These are phyloP conservation scores for Diplocarpon mali DNA, from an alignment of 2,329 filamentous ascomycete species.

Conservation along the genomic window DNA sequence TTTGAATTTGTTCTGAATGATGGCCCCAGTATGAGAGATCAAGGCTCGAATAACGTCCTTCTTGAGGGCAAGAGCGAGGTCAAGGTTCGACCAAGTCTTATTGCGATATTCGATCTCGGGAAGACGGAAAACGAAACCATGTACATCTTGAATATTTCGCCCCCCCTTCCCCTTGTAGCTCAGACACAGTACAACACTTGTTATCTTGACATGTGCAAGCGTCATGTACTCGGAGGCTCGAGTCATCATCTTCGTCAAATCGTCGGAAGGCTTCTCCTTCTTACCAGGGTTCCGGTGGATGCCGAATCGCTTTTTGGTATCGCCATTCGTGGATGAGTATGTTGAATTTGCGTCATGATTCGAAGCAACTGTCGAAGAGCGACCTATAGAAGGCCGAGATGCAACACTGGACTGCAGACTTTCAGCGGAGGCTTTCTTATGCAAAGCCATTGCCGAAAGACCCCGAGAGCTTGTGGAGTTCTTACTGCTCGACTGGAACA, in stretches of 20 bases:
- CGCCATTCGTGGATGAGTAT: slow-evolving; percentile 19
- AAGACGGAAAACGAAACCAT: slow-evolving; percentile 94
- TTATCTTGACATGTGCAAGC: slow-evolving; percentile 87
- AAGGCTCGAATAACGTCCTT: slow-evolving; percentile 89
- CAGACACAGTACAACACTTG: slow-evolving; percentile 87
- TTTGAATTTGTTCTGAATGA: slow-evolving; percentile 94
- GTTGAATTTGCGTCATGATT: slow-evolving; percentile 10
- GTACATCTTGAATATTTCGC: slow-evolving; percentile 91
- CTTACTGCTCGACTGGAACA: slow-evolving; percentile 32
- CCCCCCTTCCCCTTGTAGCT: slow-evolving; percentile 95
- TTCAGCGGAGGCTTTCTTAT: slow-evolving; percentile 25
- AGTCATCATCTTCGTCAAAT: slow-evolving; percentile 91
- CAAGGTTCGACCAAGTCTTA: slow-evolving; percentile 98
- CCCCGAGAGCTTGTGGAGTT: slow-evolving; percentile 14
- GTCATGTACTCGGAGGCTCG: slow-evolving; percentile 97
- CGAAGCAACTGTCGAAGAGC: slow-evolving; percentile 19
- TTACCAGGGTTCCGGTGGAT: slow-evolving; percentile 32
- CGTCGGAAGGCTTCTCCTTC: slow-evolving; percentile 59
- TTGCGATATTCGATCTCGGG: slow-evolving; percentile 93
- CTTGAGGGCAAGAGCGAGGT: slow-evolving; percentile 84
- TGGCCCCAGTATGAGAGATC: slow-evolving; percentile 89
- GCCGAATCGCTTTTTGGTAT: slow-evolving; percentile 41
- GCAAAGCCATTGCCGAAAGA: slow-evolving; percentile 15
- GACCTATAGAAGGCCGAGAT: slow-evolving; percentile 19
- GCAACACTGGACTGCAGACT: slow-evolving; percentile 21